Base-by-base conservation (phyloP, 2,329 filamentous ascomycete genomes). In the Pseudogymnoascus sp. region DNA sequence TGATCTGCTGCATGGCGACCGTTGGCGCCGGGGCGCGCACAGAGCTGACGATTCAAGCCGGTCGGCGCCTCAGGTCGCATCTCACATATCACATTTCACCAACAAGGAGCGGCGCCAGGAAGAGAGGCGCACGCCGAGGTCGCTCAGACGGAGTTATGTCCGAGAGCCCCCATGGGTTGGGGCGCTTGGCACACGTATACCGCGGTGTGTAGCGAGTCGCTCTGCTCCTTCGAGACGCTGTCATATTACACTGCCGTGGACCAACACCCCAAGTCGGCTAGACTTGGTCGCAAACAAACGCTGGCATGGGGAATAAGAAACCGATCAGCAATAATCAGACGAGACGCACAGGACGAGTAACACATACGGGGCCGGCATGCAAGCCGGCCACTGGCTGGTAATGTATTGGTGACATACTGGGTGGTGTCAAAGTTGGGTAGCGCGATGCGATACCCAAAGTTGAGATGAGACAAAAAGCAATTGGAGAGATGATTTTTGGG, bases 351-450 rank as follows among this genome's bases (percentile, higher is more conserved):
- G 25, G 43, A 50, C n/a, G 43, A 50, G 43, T 33, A 50, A 5
- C 43, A 53, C 28, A 33, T 33, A 53, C 28, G 47, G 47, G 25
- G 47, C 47, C n/a, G 47, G 12, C 47, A 53, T 53, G 25, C 47
- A 53, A 25, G 47, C 47, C 28, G 28, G n/a, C n/a, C 47, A 33
- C 25, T 30, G 43, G 43, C 43, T 53, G n/a, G 25, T 25, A 2
- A 53, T 53, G 47, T 53, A 53, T 53, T 15, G 25, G 47, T 53
- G 47, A 53, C 47, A 53, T 53, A 33, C 47, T 6, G 25, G 14
- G 47, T 53, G 25, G 47, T 53, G 28, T 53, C 47, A 53, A 53
- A 53, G n/a, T 53, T 53, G 47, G 28, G 47, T 53, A 53, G 47
- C 28, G 47, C 47, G 47, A 33, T 33, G 47, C 15, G 25, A 53